phyloP scores from a whole-genome alignment of 2,329 filamentous ascomycete genomes.

The Aspergillus sp. region DNA sequence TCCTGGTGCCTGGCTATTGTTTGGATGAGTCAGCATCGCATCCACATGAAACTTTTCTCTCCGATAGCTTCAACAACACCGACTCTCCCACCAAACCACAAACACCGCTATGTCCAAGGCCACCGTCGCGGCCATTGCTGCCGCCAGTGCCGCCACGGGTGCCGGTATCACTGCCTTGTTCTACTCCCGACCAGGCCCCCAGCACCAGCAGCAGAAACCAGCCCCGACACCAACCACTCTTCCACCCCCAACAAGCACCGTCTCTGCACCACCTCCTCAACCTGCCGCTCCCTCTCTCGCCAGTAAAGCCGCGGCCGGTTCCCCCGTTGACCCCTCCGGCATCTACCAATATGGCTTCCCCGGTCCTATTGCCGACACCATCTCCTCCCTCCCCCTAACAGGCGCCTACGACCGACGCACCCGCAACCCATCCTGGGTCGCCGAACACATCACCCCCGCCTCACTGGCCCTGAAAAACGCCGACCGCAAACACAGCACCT shows the following conservation, averaged over 20 bases:
- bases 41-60: no score
- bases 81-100: background rate
- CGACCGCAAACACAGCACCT: slow-evolving; percentile 80
- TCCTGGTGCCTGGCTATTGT: no score
- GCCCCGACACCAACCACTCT: slow-evolving; percentile 29
- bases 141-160: slow-evolving; percentile 72
- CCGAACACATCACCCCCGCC: slow-evolving; percentile 90
- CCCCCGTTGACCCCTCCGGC: slow-evolving; percentile 70
- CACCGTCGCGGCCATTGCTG: slow-evolving; percentile 73
- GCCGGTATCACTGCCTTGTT: slow-evolving; percentile 70
- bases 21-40: no score
- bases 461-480: slow-evolving; percentile 74
- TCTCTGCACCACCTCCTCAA: slow-evolving; percentile 31
- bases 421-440: slow-evolving; percentile 91
- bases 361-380: slow-evolving; percentile 81
- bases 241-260: slow-evolving; percentile 37
- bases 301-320: slow-evolving; percentile 25
- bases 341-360: slow-evolving; percentile 89
- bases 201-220: slow-evolving; percentile 27
- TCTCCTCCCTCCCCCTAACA: slow-evolving; percentile 72
- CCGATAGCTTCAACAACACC: no score
- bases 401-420: slow-evolving; percentile 88
- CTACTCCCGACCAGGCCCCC: slow-evolving; percentile 50
- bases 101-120: slow-evolving; percentile 70
- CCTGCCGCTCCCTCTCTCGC: slow-evolving; percentile 32